Conservation (phyloP, 495 filamentous ascomycete species). For the Annulohypoxylon maeteangense region DNA sequence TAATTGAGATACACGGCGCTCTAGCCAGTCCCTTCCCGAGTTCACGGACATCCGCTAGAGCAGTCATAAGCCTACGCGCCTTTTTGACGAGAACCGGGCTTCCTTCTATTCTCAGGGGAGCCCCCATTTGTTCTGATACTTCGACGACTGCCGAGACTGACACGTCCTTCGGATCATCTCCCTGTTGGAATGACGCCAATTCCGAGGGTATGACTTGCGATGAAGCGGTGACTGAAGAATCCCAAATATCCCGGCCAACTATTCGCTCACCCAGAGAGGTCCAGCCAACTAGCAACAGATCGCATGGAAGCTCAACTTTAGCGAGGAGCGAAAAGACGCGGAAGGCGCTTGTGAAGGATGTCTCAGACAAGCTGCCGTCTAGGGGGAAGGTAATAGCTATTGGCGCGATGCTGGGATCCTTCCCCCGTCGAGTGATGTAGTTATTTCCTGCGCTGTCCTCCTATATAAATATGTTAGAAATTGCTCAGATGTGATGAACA, state of each 20-base stretch:
- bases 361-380: not conserved
- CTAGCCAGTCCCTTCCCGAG: not conserved
- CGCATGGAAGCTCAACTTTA: slow-evolving; percentile 9
- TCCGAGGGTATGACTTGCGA: not conserved
- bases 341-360: not conserved
- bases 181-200: not conserved
- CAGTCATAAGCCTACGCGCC: not conserved
- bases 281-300: slow-evolving; percentile 1
- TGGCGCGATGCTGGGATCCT: not conserved
- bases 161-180: not conserved
- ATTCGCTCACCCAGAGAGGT: not conserved
- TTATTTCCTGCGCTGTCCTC: not conserved
- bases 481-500: not conserved
- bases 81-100: not conserved
- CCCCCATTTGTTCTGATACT: not conserved
- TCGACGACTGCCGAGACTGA: slow-evolving; percentile 3
- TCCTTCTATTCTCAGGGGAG: not conserved
- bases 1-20: not conserved
- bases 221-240: not conserved
- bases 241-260: not conserved
- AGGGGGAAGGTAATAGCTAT: not conserved
- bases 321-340: not conserved
- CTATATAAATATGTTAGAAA: not conserved
- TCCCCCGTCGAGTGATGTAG: not conserved
- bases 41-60: not conserved